Conservation (phyloP, 352 stramenopile species). For the Pythium vanterpoolii region DNA sequence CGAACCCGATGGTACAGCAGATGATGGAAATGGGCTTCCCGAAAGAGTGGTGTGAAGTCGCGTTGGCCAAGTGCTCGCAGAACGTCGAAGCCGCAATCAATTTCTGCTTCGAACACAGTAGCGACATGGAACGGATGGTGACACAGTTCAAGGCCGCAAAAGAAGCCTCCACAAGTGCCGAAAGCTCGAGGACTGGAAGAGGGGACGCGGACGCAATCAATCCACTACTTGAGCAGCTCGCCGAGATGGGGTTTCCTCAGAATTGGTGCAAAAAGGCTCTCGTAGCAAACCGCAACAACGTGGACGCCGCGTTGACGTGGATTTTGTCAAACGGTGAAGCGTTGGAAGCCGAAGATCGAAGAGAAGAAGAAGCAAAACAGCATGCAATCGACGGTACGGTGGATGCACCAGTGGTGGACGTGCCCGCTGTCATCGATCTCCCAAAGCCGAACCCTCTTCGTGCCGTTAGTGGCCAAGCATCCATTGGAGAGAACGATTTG, state of each 20-base stretch:
- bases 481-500: slow-evolving; percentile 78
- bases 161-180: slow-evolving; percentile 27
- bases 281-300: slow-evolving; percentile 84
- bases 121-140: slow-evolving; percentile 88
- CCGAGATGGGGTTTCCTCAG: slow-evolving; percentile 92
- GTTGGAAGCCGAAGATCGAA: slow-evolving; percentile 82
- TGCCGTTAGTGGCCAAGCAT: slow-evolving; percentile 82
- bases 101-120: slow-evolving; percentile 92
- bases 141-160: slow-evolving; percentile 66
- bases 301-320: slow-evolving; percentile 90
- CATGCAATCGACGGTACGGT: slow-evolving; percentile 8
- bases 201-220: slow-evolving; percentile 51
- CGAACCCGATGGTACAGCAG: slow-evolving; percentile 80
- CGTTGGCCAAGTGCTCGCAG: slow-evolving; percentile 78
- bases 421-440: background rate
- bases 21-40: slow-evolving; percentile 95
- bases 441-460: slow-evolving; percentile 77
- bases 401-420: background rate
- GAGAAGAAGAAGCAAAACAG: slow-evolving; percentile 72
- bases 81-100: slow-evolving; percentile 91
- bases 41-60: slow-evolving; percentile 90
- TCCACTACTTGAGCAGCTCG: slow-evolving; percentile 82
- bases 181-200: slow-evolving; percentile 14
- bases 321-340: slow-evolving; percentile 91
- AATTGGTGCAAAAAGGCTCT: slow-evolving; percentile 92